phyloP scores from a whole-genome alignment of 768 basidiomycete species.

The Suillus cothurnatus region DNA sequence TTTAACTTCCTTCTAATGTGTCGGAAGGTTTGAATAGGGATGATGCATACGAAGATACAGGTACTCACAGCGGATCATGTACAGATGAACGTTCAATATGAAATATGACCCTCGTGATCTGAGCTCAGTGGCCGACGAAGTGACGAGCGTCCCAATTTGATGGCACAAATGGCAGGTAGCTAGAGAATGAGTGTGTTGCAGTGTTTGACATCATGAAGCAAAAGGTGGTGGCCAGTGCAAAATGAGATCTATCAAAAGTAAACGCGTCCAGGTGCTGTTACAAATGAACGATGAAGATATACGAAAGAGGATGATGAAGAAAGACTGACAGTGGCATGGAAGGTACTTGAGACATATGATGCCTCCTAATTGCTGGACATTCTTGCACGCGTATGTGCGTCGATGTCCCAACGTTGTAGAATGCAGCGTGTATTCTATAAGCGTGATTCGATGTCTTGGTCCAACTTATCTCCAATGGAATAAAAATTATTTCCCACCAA shows the following conservation, averaged over 20 bases:
- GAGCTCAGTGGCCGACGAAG: background rate
- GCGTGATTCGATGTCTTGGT: background rate
- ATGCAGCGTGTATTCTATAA: background rate
- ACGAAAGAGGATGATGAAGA: background rate
- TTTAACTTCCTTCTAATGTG: too few relatives aligned
- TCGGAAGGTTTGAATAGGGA: background rate
- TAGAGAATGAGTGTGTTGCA: background rate
- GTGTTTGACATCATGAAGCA: background rate
- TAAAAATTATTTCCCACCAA: background rate
- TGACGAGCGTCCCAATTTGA: background rate
- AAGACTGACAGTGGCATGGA: constrained; percentile 66
- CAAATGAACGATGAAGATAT: background rate
- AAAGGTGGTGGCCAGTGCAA: constrained; percentile 65
- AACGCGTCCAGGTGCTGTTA: constrained; percentile 66
- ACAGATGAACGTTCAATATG: background rate
- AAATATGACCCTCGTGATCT: background rate
- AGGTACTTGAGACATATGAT: constrained; percentile 69
- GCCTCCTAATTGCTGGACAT: constrained; percentile 13
- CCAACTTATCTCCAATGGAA: background rate
- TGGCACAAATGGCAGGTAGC: background rate
- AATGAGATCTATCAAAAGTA: constrained; percentile 77
- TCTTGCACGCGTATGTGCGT: background rate
- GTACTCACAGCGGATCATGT: background rate
- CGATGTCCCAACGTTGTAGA: background rate
- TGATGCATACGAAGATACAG: background rate